These are phyloP conservation scores for Dysphania ambrosioides DNA, from an alignment of 148 eudicot genomes.

Conservation along the genomic window DNA sequence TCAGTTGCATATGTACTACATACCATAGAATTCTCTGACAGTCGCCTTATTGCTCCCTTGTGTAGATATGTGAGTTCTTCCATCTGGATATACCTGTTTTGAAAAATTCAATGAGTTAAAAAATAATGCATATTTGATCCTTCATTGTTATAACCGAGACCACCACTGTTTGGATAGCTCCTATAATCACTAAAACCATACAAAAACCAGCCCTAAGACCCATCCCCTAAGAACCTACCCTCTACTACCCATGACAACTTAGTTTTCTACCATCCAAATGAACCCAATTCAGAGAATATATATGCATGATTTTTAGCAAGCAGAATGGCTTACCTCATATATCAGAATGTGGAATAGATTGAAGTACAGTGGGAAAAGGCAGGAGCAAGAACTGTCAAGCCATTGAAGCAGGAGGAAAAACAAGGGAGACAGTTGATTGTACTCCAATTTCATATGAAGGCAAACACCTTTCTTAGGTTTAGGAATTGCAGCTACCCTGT, in stretches of 20 bases:
- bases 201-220: neutral
- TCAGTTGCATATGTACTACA: constrained; percentile 5
- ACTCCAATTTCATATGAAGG: constrained; percentile 67
- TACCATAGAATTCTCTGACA: constrained; percentile 74
- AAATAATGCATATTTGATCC: neutral
- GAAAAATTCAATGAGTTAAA: neutral
- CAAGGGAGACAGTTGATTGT: constrained; percentile 55
- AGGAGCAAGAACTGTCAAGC: constrained; percentile 64
- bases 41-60: constrained; percentile 66
- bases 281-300: too few species aligned
- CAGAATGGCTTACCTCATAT: constrained; percentile 49
- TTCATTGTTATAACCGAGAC: neutral
- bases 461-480: constrained; percentile 52
- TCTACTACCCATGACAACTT: neutral
- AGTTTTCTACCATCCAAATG: neutral
- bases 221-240: neutral
- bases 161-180: neutral
- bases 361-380: constrained; percentile 54
- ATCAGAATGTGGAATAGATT: constrained; percentile 60
- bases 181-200: neutral
- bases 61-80: constrained; percentile 42
- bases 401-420: constrained; percentile 58
- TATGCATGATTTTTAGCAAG: too few species aligned
- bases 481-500: constrained; percentile 77
- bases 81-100: constrained; percentile 56